Evolutionary conservation across 129 eudicot genomes (phyloP), one percentile per base, ranked within the genome.

Genomic region (Glebionis coronaria): DNA sequence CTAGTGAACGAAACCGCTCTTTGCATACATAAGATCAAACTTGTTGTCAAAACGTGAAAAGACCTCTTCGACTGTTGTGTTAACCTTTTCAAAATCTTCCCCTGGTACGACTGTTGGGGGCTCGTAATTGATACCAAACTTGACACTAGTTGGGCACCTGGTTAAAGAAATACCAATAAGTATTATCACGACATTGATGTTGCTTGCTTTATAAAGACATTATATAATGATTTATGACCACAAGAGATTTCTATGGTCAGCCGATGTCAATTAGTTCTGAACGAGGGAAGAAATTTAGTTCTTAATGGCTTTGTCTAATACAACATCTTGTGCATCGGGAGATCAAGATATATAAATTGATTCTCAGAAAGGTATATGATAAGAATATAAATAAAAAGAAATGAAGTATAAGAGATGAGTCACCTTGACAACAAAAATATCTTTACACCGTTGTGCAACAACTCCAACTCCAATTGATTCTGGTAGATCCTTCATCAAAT

Each of bases 361-460:
- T 21, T 25, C 15, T n/a, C n/a, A n/a, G n/a, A n/a, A n/a, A n/a
- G n/a, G n/a, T n/a, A n/a, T n/a, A n/a, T n/a, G n/a, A n/a, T n/a
- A n/a, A n/a, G n/a, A n/a, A 7, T 12, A 20, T 6, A 42, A 29
- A 60, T 21, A 46, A 55, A 67, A 25, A 11, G 25, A 23, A 23
- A 23, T 23, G 25, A 2, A 23, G 25, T 27, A 42, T 42, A 31
- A 65, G 55, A 40, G 15, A 42, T 19, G 65, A n/a, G n/a, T n/a
- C 20, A 91, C 98, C 98, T 91, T 91, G 64, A 66, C 90, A 40
- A 83, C 79, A 71, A 88, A 91, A 44, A 71, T 72, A 76, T 91
- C 98, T 74, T 75, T 91, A 71, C 98, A 91, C 98, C 98, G 88
- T 67, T 88, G 96, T 38, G 98, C 96, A 80, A 85, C 83, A 54